A percentile compares a stretch with the other conserved stretches of the same genome.
Evolutionary conservation across 208 protist genomes (phyloP).

Genomic region (Trypanosoma avium): DNA sequence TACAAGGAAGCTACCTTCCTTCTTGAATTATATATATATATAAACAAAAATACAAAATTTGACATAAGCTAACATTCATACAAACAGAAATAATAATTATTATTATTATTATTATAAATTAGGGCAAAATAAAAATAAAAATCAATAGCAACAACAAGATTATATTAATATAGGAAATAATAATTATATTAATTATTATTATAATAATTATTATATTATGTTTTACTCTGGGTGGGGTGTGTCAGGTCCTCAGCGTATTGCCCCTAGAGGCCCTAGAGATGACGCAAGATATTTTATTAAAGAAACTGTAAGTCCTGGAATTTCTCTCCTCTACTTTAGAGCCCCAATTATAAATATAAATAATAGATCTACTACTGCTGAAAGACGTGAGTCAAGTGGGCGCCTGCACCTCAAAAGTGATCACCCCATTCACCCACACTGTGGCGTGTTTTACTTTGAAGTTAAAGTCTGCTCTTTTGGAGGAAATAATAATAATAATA

Average conservation of each 20-base stretch:
- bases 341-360: neutral
- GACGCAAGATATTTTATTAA: slow-evolving; percentile 33
- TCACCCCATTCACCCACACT: slow-evolving; percentile 37
- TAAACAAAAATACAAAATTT: no score
- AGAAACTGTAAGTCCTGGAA: slow-evolving; percentile 27
- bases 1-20: no score
- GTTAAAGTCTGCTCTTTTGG: slow-evolving; percentile 31
- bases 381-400: slow-evolving; percentile 2
- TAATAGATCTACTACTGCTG: neutral
- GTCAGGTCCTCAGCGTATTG: slow-evolving; percentile 32
- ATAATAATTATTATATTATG: slow-evolving; percentile 27
- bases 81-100: no score
- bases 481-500: neutral
- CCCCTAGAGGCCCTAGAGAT: slow-evolving; percentile 20
- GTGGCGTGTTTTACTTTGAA: slow-evolving; percentile 71
- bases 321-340: slow-evolving; percentile 34
- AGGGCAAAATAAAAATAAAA: no score
- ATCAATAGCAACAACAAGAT: no score
- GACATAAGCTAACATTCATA: no score
- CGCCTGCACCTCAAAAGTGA: slow-evolving; percentile 68
- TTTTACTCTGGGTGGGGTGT: slow-evolving; percentile 77
- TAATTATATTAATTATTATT: neutral
- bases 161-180: no score
- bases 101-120: no score
- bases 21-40: no score